Percentiles rank a stretch among this genome's conserved stretches.
Evolutionary conservation across 306 rosid species (phyloP).

Genomic region (Castanea mollissima): DNA sequence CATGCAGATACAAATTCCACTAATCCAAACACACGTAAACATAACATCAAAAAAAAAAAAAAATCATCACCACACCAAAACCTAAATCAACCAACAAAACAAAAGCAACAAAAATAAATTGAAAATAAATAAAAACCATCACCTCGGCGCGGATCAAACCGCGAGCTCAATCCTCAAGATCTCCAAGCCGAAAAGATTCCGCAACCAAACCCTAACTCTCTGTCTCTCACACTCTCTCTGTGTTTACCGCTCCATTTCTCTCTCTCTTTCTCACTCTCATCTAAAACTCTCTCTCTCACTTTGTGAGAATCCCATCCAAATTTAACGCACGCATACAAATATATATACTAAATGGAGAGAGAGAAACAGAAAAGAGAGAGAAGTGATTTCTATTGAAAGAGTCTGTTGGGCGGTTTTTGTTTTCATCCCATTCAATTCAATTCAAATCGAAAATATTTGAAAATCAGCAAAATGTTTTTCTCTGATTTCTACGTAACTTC

Average conservation of each 20-base stretch:
- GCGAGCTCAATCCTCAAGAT: neutral
- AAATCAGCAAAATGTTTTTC: neutral
- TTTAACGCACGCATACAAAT: neutral
- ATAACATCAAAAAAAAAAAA: neutral
- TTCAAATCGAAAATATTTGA: no score
- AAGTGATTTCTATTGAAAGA: neutral
- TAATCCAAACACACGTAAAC: neutral
- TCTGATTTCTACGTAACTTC: neutral
- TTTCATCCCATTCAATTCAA: slow-evolving; percentile 1
- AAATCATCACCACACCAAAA: neutral
- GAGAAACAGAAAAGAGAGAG: neutral
- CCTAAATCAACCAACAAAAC: neutral
- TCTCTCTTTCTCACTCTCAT: neutral
- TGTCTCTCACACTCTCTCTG: neutral
- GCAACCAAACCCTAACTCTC: neutral
- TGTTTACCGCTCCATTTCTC: neutral
- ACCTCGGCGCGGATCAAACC: neutral
- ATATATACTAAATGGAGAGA: neutral
- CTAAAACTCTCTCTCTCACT: neutral
- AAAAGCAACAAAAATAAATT: neutral
- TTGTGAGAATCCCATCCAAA: neutral
- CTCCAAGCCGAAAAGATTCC: neutral
- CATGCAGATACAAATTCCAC: neutral
- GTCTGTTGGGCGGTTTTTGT: neutral
- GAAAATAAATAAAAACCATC: neutral